phyloP scores from a whole-genome alignment of 2,329 filamentous ascomycete genomes.

The Phaeosphaeria sp. region DNA sequence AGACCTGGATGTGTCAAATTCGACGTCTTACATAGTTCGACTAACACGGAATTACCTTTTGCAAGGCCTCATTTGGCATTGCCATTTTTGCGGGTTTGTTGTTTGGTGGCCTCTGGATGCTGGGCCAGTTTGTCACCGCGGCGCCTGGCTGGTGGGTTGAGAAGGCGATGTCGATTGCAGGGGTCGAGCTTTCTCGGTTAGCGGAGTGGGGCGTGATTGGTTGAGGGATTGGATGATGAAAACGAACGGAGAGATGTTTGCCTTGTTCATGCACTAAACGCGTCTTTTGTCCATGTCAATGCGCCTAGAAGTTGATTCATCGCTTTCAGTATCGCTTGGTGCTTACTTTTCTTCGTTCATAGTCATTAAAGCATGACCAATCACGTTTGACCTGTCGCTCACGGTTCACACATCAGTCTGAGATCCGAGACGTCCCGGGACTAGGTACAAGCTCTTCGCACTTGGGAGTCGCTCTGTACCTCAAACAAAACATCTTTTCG shows the following conservation, averaged over 20 bases:
- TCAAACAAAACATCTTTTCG: neutral
- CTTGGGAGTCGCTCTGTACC: neutral
- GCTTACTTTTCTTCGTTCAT: neutral
- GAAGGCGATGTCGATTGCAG: conserved; percentile 12
- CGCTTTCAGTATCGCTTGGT: neutral
- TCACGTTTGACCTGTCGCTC: conserved; percentile 5
- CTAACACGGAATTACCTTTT: conserved; percentile 70
- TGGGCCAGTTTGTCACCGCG: neutral
- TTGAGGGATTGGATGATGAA: conserved; percentile 5
- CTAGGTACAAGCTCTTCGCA: neutral
- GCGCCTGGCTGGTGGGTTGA: conserved; percentile 13
- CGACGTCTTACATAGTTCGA: neutral
- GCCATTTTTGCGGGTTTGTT: conserved; percentile 68
- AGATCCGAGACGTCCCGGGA: conserved; percentile 1
- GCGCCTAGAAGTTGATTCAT: neutral
- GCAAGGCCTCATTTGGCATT: conserved; percentile 89
- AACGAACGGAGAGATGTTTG: conserved; percentile 7
- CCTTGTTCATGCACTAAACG: neutral
- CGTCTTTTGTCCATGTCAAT: neutral
- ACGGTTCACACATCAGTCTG: conserved; percentile 16
- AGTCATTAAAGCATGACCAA: conserved; percentile 5
- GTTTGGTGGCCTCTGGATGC: conserved; percentile 18
- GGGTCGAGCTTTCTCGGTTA: conserved; percentile 34
- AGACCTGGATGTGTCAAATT: conserved; percentile 63
- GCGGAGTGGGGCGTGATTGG: conserved; percentile 22